Percentiles rank a stretch among this genome's conserved stretches.
These are phyloP conservation scores for Exsudoporus frostii DNA, from an alignment of 768 basidiomycete species.

Conservation along the genomic window DNA sequence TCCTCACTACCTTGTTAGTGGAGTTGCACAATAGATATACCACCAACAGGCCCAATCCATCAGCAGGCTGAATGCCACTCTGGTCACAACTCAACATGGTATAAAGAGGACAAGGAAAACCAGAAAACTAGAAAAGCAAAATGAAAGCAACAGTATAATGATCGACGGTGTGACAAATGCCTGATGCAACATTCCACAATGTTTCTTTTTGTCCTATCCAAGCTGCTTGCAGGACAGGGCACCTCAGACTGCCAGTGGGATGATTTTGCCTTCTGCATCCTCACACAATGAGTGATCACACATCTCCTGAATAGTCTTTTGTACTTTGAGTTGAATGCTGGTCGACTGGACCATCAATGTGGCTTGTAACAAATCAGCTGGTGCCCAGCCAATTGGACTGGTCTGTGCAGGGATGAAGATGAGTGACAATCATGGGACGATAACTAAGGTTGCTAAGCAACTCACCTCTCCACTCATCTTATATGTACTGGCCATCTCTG, in stretches of 20 bases:
- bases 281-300: not conserved
- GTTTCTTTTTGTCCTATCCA: no score
- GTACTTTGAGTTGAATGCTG: not conserved
- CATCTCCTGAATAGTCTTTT: not conserved
- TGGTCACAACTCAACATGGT: not conserved
- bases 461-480: not conserved
- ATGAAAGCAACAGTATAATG: no score
- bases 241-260: not conserved
- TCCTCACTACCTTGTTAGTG: no score
- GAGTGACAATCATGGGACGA: not conserved
- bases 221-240: no score
- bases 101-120: no score
- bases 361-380: not conserved
- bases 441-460: no score
- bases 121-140: no score
- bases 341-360: not conserved
- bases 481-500: not conserved
- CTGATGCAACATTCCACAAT: not conserved
- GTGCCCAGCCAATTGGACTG: not conserved
- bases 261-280: not conserved
- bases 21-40: no score
- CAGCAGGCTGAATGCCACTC: no score
- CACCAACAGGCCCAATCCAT: no score
- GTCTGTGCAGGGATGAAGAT: not conserved
- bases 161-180: no score